phyloP scores from a whole-genome alignment of 495 filamentous ascomycete species.

The Penicillium salamii region DNA sequence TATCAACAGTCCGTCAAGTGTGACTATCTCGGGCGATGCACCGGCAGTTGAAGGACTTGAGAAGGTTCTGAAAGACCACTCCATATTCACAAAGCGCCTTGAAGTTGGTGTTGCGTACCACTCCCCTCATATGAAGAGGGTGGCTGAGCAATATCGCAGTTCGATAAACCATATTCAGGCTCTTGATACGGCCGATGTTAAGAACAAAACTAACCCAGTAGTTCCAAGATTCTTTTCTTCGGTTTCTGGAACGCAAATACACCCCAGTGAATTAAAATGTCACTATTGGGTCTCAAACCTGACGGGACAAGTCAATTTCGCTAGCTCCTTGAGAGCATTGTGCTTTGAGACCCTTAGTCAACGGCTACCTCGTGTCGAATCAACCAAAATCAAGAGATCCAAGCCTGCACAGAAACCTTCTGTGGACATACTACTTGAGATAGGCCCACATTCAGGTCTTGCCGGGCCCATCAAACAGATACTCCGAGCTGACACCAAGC shows the following conservation, averaged over 20 bases:
- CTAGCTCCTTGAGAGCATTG: constrained; percentile 24
- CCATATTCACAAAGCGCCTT: constrained; percentile 52
- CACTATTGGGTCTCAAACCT: constrained; percentile 44
- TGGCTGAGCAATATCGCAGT: constrained; percentile 22
- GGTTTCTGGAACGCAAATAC: constrained; percentile 29
- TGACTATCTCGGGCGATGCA: constrained; percentile 44
- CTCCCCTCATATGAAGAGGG: constrained; percentile 55
- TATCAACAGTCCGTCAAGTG: constrained; percentile 42
- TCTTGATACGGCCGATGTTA: neutral
- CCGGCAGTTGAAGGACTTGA: constrained; percentile 37
- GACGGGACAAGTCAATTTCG: constrained; percentile 36
- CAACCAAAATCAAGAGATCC: neutral
- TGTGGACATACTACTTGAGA: constrained; percentile 44
- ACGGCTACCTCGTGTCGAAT: neutral
- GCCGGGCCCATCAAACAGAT: constrained; percentile 34
- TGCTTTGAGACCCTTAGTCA: constrained; percentile 16
- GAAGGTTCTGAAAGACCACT: constrained; percentile 37
- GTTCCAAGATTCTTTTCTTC: constrained; percentile 33
- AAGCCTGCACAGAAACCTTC: constrained; percentile 14
- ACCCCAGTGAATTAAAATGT: constrained; percentile 24
- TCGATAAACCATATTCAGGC: constrained; percentile 14
- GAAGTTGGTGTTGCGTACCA: constrained; percentile 63
- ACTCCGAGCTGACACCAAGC: constrained; percentile 14
- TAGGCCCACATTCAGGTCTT: constrained; percentile 50
- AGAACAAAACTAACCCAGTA: neutral